phyloP scores from a whole-genome alignment of 1,284 basidiomycete genomes.

The Violaceomyces palustris region DNA sequence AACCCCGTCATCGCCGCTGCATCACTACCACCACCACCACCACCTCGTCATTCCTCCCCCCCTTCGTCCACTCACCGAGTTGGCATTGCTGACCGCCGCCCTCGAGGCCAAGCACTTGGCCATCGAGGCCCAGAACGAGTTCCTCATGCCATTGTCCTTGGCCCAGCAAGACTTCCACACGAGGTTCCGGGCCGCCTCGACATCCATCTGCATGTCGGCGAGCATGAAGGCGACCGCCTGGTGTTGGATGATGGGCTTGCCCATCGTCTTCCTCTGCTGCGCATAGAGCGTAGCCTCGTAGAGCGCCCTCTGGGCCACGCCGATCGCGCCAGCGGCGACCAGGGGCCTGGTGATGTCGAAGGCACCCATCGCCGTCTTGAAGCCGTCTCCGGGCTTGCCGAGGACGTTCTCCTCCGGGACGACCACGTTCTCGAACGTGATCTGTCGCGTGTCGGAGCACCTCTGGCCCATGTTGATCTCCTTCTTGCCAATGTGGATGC shows the following conservation, averaged over 20 bases:
- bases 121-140: slow-evolving; percentile 60
- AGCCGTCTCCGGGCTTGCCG: slow-evolving; percentile 58
- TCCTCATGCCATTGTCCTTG: slow-evolving; percentile 57
- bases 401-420: slow-evolving; percentile 58
- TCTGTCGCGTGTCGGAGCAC: slow-evolving; percentile 60
- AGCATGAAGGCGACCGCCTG: slow-evolving; percentile 60
- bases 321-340: slow-evolving; percentile 59
- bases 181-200: slow-evolving; percentile 56
- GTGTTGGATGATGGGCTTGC: slow-evolving; percentile 59
- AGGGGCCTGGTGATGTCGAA: slow-evolving; percentile 58
- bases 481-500: slow-evolving; percentile 57
- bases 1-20: too few species aligned
- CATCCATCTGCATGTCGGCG: slow-evolving; percentile 60
- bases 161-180: slow-evolving; percentile 58
- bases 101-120: slow-evolving; percentile 57
- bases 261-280: slow-evolving; percentile 60
- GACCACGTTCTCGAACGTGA: slow-evolving; percentile 59
- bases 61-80: slow-evolving; percentile 2
- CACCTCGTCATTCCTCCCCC: too few species aligned
- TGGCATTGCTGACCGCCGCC: slow-evolving; percentile 40
- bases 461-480: slow-evolving; percentile 62
- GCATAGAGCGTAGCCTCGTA: slow-evolving; percentile 59
- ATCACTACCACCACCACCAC: too few species aligned
- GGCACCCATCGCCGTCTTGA: slow-evolving; percentile 59
- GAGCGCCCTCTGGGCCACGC: slow-evolving; percentile 58